These are phyloP conservation scores for Fragilaria crotonensis DNA, from an alignment of 108 stramenopile species.

Conservation along the genomic window DNA sequence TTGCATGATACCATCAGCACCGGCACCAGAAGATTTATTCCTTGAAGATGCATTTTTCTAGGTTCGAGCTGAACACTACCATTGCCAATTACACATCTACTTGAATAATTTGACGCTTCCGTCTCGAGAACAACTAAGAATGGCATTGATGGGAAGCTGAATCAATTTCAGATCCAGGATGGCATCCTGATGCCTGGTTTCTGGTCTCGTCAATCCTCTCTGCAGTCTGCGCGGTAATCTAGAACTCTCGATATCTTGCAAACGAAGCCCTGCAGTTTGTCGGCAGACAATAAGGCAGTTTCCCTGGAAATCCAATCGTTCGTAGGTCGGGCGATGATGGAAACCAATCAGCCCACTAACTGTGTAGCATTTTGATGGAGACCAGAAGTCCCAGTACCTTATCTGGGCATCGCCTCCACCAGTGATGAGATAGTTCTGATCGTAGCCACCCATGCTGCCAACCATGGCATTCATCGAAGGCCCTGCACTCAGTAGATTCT, in stretches of 20 bases:
- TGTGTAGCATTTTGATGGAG: slow-evolving; percentile 77
- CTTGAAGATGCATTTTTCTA: too few species aligned
- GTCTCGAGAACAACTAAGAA: slow-evolving; percentile 65
- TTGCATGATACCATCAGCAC: too few species aligned
- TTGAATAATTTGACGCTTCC: slow-evolving; percentile 67
- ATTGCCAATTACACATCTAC: too few species aligned
- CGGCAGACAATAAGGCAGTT: slow-evolving; percentile 64
- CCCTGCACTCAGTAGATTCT: not conserved
- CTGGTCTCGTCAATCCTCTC: slow-evolving; percentile 25
- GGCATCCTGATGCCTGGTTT: slow-evolving; percentile 47
- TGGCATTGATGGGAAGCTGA: slow-evolving; percentile 43
- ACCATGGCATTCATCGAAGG: slow-evolving; percentile 59
- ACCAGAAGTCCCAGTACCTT: slow-evolving; percentile 84
- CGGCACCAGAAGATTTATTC: too few species aligned
- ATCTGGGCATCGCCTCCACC: slow-evolving; percentile 83
- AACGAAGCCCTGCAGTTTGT: slow-evolving; percentile 38
- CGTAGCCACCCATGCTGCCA: slow-evolving; percentile 59
- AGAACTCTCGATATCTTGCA: slow-evolving; percentile 35
- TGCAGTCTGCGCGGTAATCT: slow-evolving; percentile 25
- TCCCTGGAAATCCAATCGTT: slow-evolving; percentile 44
- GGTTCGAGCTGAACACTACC: too few species aligned
- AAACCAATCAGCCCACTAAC: slow-evolving; percentile 54
- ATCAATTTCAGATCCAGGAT: slow-evolving; percentile 69
- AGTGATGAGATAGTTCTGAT: slow-evolving; percentile 78
- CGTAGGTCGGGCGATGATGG: slow-evolving; percentile 65